Percentiles rank a stretch among this genome's conserved stretches.
Conservation (phyloP, 495 filamentous ascomycete species). For the Talaromyces liani region DNA sequence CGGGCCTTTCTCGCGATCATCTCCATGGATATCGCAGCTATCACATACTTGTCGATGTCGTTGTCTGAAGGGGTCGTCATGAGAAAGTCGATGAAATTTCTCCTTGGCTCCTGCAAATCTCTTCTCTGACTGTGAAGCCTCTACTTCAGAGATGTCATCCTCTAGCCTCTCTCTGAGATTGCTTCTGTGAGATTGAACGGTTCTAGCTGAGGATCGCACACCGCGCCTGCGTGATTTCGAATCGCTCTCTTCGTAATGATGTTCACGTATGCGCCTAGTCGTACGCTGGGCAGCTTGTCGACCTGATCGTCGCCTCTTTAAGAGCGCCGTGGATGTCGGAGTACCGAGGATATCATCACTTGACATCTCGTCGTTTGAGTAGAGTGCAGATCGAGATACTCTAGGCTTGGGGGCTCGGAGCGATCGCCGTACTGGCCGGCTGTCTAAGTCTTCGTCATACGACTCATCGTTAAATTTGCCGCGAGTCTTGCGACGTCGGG, state of each 20-base stretch:
- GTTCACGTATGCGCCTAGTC: slow-evolving; percentile 9
- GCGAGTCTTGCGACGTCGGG: slow-evolving; percentile 6
- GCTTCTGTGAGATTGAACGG: slow-evolving; percentile 22
- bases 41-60: slow-evolving; percentile 67
- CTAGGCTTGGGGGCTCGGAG: not conserved
- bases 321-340: slow-evolving; percentile 3
- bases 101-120: slow-evolving; percentile 56
- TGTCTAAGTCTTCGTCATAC: not conserved
- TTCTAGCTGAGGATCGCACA: slow-evolving; percentile 24
- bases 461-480: not conserved
- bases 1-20: slow-evolving; percentile 46
- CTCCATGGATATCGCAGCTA: slow-evolving; percentile 51
- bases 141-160: slow-evolving; percentile 59
- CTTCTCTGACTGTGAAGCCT: slow-evolving; percentile 41
- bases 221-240: not conserved
- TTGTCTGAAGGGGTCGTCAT: slow-evolving; percentile 52
- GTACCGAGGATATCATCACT: slow-evolving; percentile 19
- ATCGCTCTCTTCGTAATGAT: slow-evolving; percentile 14
- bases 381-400: not conserved
- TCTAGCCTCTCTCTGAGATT: slow-evolving; percentile 61
- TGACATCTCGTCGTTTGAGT: slow-evolving; percentile 9
- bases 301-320: slow-evolving; percentile 36
- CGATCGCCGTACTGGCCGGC: slow-evolving; percentile 6
- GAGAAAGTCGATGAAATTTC: slow-evolving; percentile 48
- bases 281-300: slow-evolving; percentile 1